These are phyloP conservation scores for Eutrema japonicum DNA, from an alignment of 345 rosid genomes.

Conservation along the genomic window DNA sequence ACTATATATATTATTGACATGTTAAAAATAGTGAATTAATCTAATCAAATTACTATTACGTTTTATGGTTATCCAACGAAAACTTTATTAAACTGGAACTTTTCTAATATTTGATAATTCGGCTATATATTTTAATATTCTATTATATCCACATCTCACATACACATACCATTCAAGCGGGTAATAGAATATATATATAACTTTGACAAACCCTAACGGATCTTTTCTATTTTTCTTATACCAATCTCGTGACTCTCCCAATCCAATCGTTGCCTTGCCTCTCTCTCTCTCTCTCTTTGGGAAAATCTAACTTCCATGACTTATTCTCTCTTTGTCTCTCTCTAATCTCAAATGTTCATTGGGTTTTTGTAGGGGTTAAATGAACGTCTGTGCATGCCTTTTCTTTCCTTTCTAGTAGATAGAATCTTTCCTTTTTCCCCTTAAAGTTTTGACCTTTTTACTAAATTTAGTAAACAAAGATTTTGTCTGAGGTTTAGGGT, in stretches of 20 bases:
- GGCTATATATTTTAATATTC: too few species aligned
- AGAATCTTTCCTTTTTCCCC: not conserved
- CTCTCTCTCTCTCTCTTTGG: not conserved
- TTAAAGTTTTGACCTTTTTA: constrained; percentile 16
- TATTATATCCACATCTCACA: too few species aligned
- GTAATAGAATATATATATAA: too few species aligned
- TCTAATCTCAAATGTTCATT: not conserved
- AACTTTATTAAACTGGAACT: too few species aligned
- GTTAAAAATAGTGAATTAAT: too few species aligned
- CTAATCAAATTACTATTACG: too few species aligned
- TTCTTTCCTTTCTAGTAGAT: constrained; percentile 9
- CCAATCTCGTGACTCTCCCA: constrained; percentile 23
- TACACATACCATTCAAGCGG: too few species aligned
- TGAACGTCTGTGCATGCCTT: not conserved
- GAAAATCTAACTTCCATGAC: not conserved
- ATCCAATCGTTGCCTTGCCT: constrained; percentile 12
- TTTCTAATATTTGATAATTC: too few species aligned
- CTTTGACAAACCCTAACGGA: constrained; percentile 21
- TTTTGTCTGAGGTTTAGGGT: constrained; percentile 38
- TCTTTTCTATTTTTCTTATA: constrained; percentile 5
- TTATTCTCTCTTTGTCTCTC: not conserved
- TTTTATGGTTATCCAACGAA: too few species aligned
- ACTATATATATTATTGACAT: too few species aligned
- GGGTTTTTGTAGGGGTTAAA: not conserved
- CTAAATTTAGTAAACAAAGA: constrained; percentile 27